Evolutionary conservation across 2,329 filamentous ascomycete genomes (phyloP).

Genomic region (Phaeosphaeria sp.): DNA sequence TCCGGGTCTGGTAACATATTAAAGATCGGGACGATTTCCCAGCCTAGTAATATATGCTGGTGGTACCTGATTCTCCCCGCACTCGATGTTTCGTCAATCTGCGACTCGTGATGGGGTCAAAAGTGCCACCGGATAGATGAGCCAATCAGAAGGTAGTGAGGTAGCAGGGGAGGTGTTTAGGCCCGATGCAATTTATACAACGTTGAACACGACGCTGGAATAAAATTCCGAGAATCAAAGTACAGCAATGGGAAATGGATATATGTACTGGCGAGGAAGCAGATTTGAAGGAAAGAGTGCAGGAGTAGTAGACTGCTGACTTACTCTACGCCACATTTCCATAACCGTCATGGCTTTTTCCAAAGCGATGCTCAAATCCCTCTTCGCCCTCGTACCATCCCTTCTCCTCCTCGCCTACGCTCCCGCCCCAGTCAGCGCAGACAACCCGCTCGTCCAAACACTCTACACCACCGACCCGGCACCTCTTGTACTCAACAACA

Average conservation of each 20-base stretch:
- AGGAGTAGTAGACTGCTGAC: neutral
- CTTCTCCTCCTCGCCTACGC: neutral
- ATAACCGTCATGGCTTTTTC: neutral
- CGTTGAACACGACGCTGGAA: neutral
- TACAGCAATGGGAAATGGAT: neutral
- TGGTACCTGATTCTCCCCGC: neutral
- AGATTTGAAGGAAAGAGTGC: neutral
- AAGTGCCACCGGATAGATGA: neutral
- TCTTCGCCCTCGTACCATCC: neutral
- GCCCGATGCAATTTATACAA: neutral
- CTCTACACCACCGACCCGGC: conserved; percentile 21
- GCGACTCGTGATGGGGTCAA: neutral
- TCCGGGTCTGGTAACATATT: neutral
- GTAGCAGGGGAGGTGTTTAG: neutral
- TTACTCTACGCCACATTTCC: neutral
- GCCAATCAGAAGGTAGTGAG: neutral
- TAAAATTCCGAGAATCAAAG: neutral
- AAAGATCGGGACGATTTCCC: neutral
- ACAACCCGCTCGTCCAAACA: conserved; percentile 22
- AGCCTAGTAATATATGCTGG: neutral
- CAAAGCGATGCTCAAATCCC: neutral
- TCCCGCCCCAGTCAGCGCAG: conserved; percentile 11
- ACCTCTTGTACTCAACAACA: conserved; percentile 19
- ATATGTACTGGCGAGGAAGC: neutral
- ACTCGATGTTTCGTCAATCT: neutral